Evolutionary conservation across 2,329 filamentous ascomycete genomes (phyloP), one percentile per base, ranked within the genome.

Genomic region (Calonectria leucothoes): DNA sequence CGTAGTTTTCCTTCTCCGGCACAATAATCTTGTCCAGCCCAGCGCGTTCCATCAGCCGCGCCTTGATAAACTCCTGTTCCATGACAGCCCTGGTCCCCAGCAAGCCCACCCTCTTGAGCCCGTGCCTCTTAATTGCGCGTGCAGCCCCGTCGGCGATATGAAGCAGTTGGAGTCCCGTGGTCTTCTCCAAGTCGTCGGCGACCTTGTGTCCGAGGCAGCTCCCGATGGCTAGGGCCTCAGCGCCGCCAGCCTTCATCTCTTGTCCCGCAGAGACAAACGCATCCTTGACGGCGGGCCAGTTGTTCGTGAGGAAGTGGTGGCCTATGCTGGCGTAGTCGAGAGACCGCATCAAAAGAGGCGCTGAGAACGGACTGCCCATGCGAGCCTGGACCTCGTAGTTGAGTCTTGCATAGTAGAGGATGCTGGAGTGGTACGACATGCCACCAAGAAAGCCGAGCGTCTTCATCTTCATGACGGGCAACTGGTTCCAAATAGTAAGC

Each of bases 351-450:
- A 67, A 42, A 23, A 67, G 33, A 27, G 65, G 52, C 2, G 65
- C 48, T 4, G 48, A 48, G 31, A 10, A 17, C 1, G 65, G 49
- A 23, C 42, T 49, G 29, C 65, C 49, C 8, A 55, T 48, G 23
- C 65, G 48, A 20, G 31, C 31, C 33, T 67, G 48, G 33, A 67
- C 48, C n/a, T 67, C 29, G 33, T 33, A 48, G 48, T 67, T 67
- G 45, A 67, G n/a, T 29, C 52, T 48, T n/a, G 42, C 14, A 23
- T 66, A 66, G 33, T 55, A 67, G 48, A 55, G 29, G 33, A 68
- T 68, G 37, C 35, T 68, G 51, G 66, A 68, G 49, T 68, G 66
- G 33, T 59, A 59, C n/a, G 66, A 68, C 66, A 59, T 68, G 49
- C 66, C 66, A 15, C 66, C 51, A 5, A 68, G 51, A 15, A 68